Conservation (phyloP, 164 flowering plant genomes). For the Macadamia tetraphylla region DNA sequence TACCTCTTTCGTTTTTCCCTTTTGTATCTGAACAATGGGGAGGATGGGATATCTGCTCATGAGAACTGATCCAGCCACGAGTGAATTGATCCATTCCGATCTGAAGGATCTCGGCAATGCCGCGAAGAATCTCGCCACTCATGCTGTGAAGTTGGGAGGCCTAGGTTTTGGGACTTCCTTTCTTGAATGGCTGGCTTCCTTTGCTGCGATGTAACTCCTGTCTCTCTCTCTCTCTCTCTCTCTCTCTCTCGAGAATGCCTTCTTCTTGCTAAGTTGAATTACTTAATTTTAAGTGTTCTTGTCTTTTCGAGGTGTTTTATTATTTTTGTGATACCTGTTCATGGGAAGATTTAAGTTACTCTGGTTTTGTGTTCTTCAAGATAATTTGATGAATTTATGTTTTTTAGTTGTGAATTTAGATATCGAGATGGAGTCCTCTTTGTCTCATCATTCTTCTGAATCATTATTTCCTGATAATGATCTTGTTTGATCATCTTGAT, state of each 20-base stretch:
- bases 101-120: conserved; percentile 46
- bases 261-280: background rate
- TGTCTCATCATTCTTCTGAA: background rate
- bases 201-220: conserved; percentile 68
- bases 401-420: background rate
- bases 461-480: too few species aligned
- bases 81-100: conserved; percentile 47
- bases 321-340: background rate
- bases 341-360: background rate
- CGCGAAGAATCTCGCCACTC: conserved; percentile 53
- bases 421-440: background rate
- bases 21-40: conserved; percentile 19
- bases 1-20: too few species aligned
- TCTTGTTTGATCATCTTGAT: too few species aligned
- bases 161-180: conserved; percentile 61
- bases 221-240: conserved; percentile 3
- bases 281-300: background rate
- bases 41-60: conserved; percentile 38
- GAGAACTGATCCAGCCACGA: conserved; percentile 41
- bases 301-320: background rate
- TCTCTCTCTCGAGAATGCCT: background rate
- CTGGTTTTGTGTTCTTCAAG: background rate
- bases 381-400: background rate
- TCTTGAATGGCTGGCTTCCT: conserved; percentile 74
- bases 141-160: conserved; percentile 56